Evolutionary conservation across 257 asterid genomes (phyloP).

Genomic region (Solanum corneliomulleri): DNA sequence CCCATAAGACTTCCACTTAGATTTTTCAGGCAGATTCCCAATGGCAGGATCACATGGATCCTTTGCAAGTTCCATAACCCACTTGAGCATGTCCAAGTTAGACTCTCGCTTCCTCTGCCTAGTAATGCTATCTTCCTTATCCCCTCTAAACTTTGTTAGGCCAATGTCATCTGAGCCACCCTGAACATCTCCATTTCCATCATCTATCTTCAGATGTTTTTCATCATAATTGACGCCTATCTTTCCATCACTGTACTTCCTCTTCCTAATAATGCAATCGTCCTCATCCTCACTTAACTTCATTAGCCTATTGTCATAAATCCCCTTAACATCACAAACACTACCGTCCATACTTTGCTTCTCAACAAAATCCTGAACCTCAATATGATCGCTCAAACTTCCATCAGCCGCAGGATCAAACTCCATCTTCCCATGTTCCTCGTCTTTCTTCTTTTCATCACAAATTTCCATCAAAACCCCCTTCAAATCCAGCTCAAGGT

Average conservation of each 20-base stretch:
- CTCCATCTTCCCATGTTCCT: background rate
- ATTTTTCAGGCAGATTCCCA: conserved; percentile 40
- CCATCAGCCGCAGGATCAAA: background rate
- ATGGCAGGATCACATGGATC: conserved; percentile 48
- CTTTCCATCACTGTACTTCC: background rate
- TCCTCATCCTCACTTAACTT: conserved; percentile 3
- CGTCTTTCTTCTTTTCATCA: conserved; percentile 28
- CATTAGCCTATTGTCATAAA: background rate
- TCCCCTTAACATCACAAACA: background rate
- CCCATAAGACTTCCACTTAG: conserved; percentile 62
- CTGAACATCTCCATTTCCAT: background rate
- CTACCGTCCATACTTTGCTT: background rate
- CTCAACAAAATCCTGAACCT: background rate
- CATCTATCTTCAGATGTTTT: background rate
- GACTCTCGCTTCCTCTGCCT: conserved; percentile 52
- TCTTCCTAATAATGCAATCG: background rate
- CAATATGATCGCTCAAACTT: background rate
- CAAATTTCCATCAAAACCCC: conserved; percentile 18
- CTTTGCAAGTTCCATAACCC: conserved; percentile 51
- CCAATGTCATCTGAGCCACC: conserved; percentile 4
- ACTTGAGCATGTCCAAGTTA: conserved; percentile 29
- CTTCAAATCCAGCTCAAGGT: conserved; percentile 37
- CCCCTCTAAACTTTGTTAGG: background rate
- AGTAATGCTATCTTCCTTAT: conserved; percentile 9
- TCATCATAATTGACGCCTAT: background rate